Evolutionary conservation across 2,329 filamentous ascomycete species (phyloP), one percentile per base, ranked within the genome.

Genomic region (Diaporthe capsici): DNA sequence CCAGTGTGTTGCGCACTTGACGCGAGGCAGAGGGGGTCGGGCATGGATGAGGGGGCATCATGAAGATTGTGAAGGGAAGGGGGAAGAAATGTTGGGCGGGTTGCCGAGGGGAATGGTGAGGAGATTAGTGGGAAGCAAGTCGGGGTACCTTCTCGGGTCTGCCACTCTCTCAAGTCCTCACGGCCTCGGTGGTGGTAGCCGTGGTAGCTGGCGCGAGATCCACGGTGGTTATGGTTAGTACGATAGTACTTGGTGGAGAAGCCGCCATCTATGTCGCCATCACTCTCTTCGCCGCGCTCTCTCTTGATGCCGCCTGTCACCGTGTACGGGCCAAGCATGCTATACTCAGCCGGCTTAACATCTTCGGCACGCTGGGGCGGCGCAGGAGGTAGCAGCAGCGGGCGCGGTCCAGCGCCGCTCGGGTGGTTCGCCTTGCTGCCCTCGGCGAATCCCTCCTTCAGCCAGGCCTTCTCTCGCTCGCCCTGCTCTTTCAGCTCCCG

Each of bases 261-360:
- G 34, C 15, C 34, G 17, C 9, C 57, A 12, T 68, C 65, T 55
- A n/a, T 9, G 4, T 65, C 58, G 25, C 37, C 31, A 7, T 65
- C 71, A 22, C 39, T 63, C 12, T 25, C 47, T 39, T 70, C 47
- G 22, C 47, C n/a, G 1, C 34, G 71, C 39, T 44, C 37, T 15
- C 58, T 44, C 71, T 73, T 72, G n/a, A 31, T 28, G 12, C 70
- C 44, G 13, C 17, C 31, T 6, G 44, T 72, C 31, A 63, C 44
- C 34, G 57, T 6, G 57, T 53, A 31, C 37, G 8, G 34, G 44
- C 71, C 57, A 31, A 34, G 57, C 57, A 42, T 72, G 7, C 57
- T n/a, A 58, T 9, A 42, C 31, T 31, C 44, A 22, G 34, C n/a
- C 17, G 28, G n/a, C 57, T 63, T 10, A 53, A n/a, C n/a, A 22